These are phyloP conservation scores for Ajuga reptans DNA, from an alignment of 305 asterid genomes.

Conservation along the genomic window DNA sequence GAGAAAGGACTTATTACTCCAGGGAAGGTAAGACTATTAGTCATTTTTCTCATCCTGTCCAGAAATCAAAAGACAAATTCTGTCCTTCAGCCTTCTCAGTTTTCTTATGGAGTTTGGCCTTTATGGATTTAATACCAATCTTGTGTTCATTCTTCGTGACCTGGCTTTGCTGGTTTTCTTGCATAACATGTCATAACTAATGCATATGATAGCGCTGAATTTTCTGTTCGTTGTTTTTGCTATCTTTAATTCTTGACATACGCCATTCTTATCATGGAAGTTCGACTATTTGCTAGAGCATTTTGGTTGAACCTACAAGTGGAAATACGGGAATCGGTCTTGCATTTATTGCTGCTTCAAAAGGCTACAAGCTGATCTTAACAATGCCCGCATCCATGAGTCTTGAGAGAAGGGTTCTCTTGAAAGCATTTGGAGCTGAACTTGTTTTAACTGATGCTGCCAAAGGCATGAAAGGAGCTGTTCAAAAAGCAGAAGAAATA, in stretches of 20 bases:
- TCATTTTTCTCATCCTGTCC: slow-evolving; percentile 1
- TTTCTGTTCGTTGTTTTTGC: background rate
- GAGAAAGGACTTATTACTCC: slow-evolving; percentile 80
- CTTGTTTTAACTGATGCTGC: slow-evolving; percentile 80
- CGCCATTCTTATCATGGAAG: slow-evolving; percentile 10
- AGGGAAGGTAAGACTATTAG: slow-evolving; percentile 58
- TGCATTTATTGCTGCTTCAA: slow-evolving; percentile 94
- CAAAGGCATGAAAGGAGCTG: slow-evolving; percentile 95
- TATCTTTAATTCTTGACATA: background rate
- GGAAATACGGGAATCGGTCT: slow-evolving; percentile 98
- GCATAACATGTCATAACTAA: background rate
- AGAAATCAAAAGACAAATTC: background rate
- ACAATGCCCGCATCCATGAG: slow-evolving; percentile 99
- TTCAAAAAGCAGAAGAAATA: slow-evolving; percentile 88
- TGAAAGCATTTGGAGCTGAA: slow-evolving; percentile 97
- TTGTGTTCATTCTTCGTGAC: background rate
- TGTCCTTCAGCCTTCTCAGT: background rate
- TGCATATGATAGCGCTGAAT: background rate
- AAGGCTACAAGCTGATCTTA: slow-evolving; percentile 90
- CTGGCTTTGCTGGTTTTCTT: background rate
- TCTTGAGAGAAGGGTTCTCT: slow-evolving; percentile 94
- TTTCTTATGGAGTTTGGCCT: background rate
- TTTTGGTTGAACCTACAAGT: slow-evolving; percentile 96
- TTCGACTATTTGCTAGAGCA: slow-evolving; percentile 42
- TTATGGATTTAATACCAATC: background rate